phyloP scores from a whole-genome alignment of 164 flowering plant genomes.

The Cinnamomum chago region DNA sequence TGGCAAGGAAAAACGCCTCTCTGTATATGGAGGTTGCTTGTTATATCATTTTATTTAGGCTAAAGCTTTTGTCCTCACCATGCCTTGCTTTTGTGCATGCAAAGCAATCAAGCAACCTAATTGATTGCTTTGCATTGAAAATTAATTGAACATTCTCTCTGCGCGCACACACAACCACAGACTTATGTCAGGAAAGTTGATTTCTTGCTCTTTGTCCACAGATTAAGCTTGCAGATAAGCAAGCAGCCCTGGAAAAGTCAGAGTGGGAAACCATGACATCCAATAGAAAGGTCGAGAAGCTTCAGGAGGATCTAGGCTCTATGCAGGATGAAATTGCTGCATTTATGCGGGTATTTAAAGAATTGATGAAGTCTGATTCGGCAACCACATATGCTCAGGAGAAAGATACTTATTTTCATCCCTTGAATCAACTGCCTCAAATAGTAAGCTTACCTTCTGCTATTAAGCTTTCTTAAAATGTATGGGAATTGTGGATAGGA shows the following conservation, averaged over 20 bases:
- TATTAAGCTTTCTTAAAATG: background rate
- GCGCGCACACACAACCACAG: too few relatives aligned
- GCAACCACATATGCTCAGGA: slow-evolving; percentile 18
- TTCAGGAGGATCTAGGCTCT: slow-evolving; percentile 55
- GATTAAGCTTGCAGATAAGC: slow-evolving; percentile 91
- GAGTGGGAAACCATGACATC: slow-evolving; percentile 85
- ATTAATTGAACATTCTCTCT: too few relatives aligned
- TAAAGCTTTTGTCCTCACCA: too few relatives aligned
- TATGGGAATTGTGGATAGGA: too few relatives aligned
- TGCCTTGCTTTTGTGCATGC: too few relatives aligned
- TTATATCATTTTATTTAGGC: background rate
- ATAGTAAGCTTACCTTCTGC: slow-evolving; percentile 38
- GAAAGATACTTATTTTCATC: slow-evolving; percentile 38
- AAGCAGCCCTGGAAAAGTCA: slow-evolving; percentile 78
- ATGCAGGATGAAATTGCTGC: slow-evolving; percentile 50
- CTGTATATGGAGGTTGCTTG: background rate
- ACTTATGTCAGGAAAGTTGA: background rate
- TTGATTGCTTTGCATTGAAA: too few relatives aligned
- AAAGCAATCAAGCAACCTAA: too few relatives aligned
- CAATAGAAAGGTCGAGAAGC: slow-evolving; percentile 51
- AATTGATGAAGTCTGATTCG: slow-evolving; percentile 33
- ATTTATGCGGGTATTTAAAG: slow-evolving; percentile 46
- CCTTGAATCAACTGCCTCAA: slow-evolving; percentile 28
- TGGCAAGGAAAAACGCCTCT: background rate
- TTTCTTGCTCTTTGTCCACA: slow-evolving; percentile 18